Evolutionary conservation across 805 yeast species (phyloP), one percentile per base, ranked within the genome.

Genomic region (Candida suzukii): DNA sequence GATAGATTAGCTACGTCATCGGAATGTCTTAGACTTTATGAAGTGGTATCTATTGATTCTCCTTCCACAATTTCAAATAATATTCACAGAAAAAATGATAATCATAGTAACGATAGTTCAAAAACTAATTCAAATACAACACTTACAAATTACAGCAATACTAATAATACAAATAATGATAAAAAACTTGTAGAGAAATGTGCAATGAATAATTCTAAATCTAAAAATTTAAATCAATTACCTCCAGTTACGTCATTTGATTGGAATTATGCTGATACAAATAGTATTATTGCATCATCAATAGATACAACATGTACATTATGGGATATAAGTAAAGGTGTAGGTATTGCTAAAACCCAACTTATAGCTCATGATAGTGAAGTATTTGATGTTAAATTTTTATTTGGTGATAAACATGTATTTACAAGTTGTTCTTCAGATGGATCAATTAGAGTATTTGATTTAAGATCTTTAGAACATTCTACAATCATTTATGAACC

Each of bases 261-360:
- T 63, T 93, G 99, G 97, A 88, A 85, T 64, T 64, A 70, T 29
- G 67, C 71, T 1, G 90, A 86, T 51, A 75, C 86, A 3, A 76
- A 76, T 38, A 61, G 79, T 31, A 73, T 88, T 18, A 83, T 93
- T 29, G 87, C 97, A 2, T 77, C 91, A 46, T 81, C 93, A 18
- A 86, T 91, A 11, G 99, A 93, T 63, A 93, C 99, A 1, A 93
- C 99, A 0, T 93, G 99, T 63, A 90, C 98, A 0, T 79, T 88
- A 3, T 93, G 99, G 98, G 98, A 93, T 62, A 60, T 88, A 26
- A 62, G 69, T 20, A 73, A 78, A 33, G 74, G 80, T 19, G 63
- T 68, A 35, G 80, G 75, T 3, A 66, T 71, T 4, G 95, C 95
- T 14, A 85, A 83, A 56, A 91, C 98, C 1, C 97, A 93, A 63